Percentiles rank a stretch among this genome's conserved stretches.
These are phyloP conservation scores for Hymenoscyphus repandus DNA, from an alignment of 2,329 filamentous ascomycete species.

Conservation along the genomic window DNA sequence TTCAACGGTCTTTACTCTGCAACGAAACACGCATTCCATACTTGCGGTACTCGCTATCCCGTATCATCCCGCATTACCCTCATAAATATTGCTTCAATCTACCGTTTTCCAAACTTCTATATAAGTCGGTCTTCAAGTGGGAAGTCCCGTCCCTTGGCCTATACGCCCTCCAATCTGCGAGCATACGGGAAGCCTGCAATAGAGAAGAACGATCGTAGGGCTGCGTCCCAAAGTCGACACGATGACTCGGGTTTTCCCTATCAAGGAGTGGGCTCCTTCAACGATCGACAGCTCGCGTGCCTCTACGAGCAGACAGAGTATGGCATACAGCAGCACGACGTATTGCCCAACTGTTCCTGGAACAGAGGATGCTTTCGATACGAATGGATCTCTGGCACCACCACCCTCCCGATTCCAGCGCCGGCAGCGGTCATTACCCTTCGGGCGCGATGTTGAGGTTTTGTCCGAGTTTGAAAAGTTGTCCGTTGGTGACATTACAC, in stretches of 20 bases:
- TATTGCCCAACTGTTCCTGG: neutral
- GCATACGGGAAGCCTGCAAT: neutral
- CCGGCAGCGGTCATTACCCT: conserved; percentile 20
- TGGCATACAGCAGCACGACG: conserved; percentile 16
- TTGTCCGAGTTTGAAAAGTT: conserved; percentile 7
- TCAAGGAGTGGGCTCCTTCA: conserved; percentile 38
- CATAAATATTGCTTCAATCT: no score
- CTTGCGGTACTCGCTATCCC: no score
- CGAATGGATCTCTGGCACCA: conserved; percentile 13
- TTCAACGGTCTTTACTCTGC: neutral
- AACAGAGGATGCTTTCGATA: conserved; percentile 30
- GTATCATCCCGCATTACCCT: no score
- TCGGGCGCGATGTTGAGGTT: conserved; percentile 10
- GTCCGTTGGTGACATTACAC: conserved; percentile 6
- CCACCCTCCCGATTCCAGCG: conserved; percentile 8
- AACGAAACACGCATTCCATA: neutral
- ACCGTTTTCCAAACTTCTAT: no score
- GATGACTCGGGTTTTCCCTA: conserved; percentile 36
- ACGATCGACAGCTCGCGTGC: conserved; percentile 38
- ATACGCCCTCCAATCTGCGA: neutral
- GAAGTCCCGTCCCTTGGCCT: no score
- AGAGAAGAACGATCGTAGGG: neutral
- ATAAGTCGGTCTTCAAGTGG: no score
- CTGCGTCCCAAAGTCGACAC: neutral
- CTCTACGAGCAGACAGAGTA: conserved; percentile 29